phyloP scores from a whole-genome alignment of 306 rosid genomes.

The Aeschynomene evenia region DNA sequence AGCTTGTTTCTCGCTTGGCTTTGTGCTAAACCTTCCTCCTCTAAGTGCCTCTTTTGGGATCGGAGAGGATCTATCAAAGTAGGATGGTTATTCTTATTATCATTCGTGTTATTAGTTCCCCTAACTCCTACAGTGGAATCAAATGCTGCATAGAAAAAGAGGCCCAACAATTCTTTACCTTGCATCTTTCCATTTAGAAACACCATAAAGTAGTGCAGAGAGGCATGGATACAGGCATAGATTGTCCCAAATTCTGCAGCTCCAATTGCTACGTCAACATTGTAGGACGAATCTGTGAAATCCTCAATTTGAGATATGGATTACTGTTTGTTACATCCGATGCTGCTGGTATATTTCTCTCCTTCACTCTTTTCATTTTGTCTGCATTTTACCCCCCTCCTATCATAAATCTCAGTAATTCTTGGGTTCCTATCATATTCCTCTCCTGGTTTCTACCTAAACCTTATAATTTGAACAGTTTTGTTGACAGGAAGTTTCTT shows the following conservation, averaged over 20 bases:
- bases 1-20: not conserved
- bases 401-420: too few relatives aligned
- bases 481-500: conserved; percentile 49
- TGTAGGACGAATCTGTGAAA: conserved; percentile 44
- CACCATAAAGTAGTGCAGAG: conserved; percentile 23
- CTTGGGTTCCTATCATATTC: not conserved
- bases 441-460: not conserved
- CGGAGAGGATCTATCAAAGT: conserved; percentile 9
- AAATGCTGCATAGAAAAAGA: conserved; percentile 34
- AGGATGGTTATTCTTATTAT: conserved; percentile 2
- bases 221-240: conserved; percentile 33
- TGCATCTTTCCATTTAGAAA: conserved; percentile 31
- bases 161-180: conserved; percentile 32
- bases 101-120: not conserved
- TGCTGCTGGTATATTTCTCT: too few relatives aligned
- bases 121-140: conserved; percentile 10
- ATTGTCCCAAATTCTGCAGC: conserved; percentile 21
- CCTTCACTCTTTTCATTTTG: too few relatives aligned
- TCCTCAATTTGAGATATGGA: conserved; percentile 59
- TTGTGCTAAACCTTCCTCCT: not conserved
- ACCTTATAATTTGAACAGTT: not conserved
- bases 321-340: too few relatives aligned
- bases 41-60: conserved; percentile 21
- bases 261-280: conserved; percentile 48
- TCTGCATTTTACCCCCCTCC: too few relatives aligned